Conservation (phyloP, 345 rosid species). For the Anastatica hierochuntica region DNA sequence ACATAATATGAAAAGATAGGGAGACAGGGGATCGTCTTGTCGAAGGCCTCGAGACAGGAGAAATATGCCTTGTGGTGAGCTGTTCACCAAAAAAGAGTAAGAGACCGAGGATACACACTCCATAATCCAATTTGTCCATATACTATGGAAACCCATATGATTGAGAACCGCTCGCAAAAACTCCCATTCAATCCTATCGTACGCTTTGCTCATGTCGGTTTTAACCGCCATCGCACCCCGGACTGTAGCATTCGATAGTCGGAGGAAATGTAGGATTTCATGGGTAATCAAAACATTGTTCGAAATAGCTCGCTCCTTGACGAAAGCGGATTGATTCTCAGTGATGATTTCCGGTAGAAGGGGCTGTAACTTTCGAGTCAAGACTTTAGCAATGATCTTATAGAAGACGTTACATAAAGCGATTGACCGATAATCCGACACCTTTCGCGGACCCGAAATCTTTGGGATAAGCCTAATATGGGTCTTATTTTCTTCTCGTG, state of each 20-base stretch:
- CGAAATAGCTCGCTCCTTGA: background rate
- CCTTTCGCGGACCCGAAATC: background rate
- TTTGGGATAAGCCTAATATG: background rate
- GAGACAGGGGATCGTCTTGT: no score
- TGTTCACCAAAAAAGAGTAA: no score
- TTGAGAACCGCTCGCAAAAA: background rate
- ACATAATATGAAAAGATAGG: no score
- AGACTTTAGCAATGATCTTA: background rate
- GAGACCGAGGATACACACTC: no score
- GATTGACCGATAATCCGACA: background rate
- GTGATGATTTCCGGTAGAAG: background rate
- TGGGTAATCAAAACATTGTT: background rate
- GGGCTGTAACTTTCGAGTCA: background rate
- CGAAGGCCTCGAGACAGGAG: no score
- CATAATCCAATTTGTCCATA: no score
- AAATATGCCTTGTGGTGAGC: no score
- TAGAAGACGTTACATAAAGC: background rate
- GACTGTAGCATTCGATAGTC: background rate
- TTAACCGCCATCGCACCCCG: background rate
- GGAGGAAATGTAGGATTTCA: background rate
- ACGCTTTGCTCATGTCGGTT: background rate
- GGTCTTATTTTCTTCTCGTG: background rate
- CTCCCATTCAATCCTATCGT: background rate
- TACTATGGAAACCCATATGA: no score
- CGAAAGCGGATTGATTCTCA: background rate